Conservation (phyloP, 176 grass and related monocot species). For the Eragrostis curvula region DNA sequence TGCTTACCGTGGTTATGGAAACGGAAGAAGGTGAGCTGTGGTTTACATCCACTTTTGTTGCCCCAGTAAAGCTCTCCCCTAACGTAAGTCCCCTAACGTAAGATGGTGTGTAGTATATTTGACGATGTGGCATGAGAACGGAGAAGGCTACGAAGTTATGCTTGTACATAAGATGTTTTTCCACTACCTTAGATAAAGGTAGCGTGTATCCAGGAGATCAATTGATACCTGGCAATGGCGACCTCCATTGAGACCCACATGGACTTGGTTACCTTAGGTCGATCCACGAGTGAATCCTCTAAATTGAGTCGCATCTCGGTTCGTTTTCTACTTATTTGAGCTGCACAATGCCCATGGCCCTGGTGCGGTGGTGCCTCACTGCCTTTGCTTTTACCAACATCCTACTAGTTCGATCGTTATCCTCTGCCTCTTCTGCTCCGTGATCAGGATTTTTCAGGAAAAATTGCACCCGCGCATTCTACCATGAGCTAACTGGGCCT, state of each 20-base stretch:
- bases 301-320: not conserved
- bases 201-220: not conserved
- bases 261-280: not conserved
- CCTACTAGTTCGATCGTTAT: no score
- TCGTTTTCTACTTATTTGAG: not conserved
- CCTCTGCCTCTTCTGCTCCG: slow-evolving; percentile 19
- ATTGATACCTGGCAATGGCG: not conserved
- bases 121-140: no score
- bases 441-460: slow-evolving; percentile 23
- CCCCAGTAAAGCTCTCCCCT: not conserved
- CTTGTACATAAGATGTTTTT: slow-evolving; percentile 25
- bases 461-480: slow-evolving; percentile 15
- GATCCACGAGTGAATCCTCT: not conserved
- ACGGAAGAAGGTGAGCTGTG: slow-evolving; percentile 37
- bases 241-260: not conserved
- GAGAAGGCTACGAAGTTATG: not conserved
- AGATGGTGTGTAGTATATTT: not conserved
- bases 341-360: no score
- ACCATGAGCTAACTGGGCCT: slow-evolving; percentile 1
- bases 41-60: not conserved
- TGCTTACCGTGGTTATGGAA: slow-evolving; percentile 64
- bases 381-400: no score
- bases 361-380: no score
- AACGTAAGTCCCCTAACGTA: not conserved
- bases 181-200: not conserved